Percentiles rank a stretch among this genome's conserved stretches.
phyloP scores from a whole-genome alignment of 139 green algal genomes.

The Picochlorum sp. region DNA sequence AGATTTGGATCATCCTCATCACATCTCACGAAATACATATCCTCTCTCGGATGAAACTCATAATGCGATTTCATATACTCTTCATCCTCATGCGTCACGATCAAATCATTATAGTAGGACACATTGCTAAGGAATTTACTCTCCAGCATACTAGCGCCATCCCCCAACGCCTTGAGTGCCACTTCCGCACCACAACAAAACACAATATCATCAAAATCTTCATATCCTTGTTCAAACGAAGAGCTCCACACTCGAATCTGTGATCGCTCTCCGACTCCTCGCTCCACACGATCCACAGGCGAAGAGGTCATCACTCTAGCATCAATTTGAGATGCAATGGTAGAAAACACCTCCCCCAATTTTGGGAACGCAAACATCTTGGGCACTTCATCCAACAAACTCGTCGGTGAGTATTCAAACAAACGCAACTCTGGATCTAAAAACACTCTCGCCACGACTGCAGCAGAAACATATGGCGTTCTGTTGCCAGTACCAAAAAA shows the following conservation, averaged over 20 bases:
- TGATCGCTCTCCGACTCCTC: neutral
- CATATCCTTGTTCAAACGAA: neutral
- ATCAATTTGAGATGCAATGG: neutral
- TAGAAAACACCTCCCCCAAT: slow-evolving; percentile 17
- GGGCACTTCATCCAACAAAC: slow-evolving; percentile 42
- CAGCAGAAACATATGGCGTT: slow-evolving; percentile 47
- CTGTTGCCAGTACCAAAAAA: slow-evolving; percentile 73
- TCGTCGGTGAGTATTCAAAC: slow-evolving; percentile 39
- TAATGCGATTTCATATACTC: slow-evolving; percentile 60
- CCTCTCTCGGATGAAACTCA: slow-evolving; percentile 31
- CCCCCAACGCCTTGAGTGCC: slow-evolving; percentile 27
- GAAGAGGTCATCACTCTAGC: slow-evolving; percentile 1
- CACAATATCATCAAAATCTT: slow-evolving; percentile 52
- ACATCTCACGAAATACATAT: slow-evolving; percentile 71
- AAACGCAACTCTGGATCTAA: slow-evolving; percentile 48
- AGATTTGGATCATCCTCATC: slow-evolving; percentile 38
- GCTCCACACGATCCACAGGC: slow-evolving; percentile 8
- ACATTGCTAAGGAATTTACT: slow-evolving; percentile 44
- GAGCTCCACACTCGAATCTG: neutral
- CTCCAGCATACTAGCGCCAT: slow-evolving; percentile 40
- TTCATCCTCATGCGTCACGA: slow-evolving; percentile 54
- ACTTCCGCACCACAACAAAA: slow-evolving; percentile 52
- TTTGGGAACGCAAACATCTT: slow-evolving; percentile 68
- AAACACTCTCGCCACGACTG: slow-evolving; percentile 60
- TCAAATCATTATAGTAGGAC: slow-evolving; percentile 57